Percentiles rank a stretch among this genome's conserved stretches.
These are phyloP conservation scores for Naganishia liquefaciens DNA, from an alignment of 1,284 basidiomycete genomes.

Conservation along the genomic window DNA sequence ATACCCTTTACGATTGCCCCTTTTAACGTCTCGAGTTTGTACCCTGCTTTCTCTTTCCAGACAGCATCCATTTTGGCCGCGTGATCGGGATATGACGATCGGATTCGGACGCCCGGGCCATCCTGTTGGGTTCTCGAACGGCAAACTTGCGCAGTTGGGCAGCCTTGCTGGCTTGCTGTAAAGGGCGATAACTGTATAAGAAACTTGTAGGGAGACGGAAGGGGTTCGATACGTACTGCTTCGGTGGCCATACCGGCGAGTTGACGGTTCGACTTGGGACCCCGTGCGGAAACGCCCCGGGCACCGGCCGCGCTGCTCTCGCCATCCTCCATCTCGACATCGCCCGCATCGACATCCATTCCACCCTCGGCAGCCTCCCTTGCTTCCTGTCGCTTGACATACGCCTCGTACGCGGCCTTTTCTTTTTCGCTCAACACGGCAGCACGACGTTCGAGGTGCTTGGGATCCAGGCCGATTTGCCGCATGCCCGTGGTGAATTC, in stretches of 20 bases:
- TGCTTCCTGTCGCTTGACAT: conserved; percentile 29
- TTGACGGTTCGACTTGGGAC: conserved; percentile 70
- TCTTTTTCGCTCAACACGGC: conserved; percentile 63
- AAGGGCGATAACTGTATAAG: conserved; percentile 24
- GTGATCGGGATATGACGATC: conserved; percentile 63
- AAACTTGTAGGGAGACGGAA: conserved; percentile 9
- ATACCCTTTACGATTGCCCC: background rate
- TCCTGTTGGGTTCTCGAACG: conserved; percentile 79
- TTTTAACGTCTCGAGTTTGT: conserved; percentile 76
- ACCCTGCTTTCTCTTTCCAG: conserved; percentile 84
- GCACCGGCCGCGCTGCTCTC: conserved; percentile 60
- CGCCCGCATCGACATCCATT: conserved; percentile 35
- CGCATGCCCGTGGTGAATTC: conserved; percentile 82
- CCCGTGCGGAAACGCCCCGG: conserved; percentile 53
- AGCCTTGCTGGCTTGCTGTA: conserved; percentile 76
- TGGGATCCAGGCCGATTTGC: conserved; percentile 84
- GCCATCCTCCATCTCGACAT: conserved; percentile 40
- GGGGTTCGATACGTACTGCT: conserved; percentile 57
- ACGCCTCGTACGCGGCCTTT: conserved; percentile 51
- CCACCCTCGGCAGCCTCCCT: conserved; percentile 46
- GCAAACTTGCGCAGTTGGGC: conserved; percentile 77
- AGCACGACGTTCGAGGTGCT: conserved; percentile 82
- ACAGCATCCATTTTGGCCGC: conserved; percentile 62
- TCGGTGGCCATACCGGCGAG: conserved; percentile 76
- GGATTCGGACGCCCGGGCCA: conserved; percentile 83